Base-by-base conservation (phyloP, 2,329 filamentous ascomycete genomes). In the Lachnellula subtilissima region DNA sequence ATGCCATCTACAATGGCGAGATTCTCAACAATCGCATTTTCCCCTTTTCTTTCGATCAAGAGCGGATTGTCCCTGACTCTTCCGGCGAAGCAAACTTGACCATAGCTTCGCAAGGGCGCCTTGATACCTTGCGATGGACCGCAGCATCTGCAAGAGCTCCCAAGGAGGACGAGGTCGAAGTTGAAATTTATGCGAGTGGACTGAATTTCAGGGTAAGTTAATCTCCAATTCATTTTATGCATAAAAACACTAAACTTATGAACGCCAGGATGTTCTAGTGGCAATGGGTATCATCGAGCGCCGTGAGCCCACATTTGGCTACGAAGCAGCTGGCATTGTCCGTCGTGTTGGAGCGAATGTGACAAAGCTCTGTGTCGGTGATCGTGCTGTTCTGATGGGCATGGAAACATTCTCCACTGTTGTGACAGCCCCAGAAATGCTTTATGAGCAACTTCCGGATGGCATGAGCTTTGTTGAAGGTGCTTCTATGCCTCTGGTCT, bases 391-490 rank as follows among this genome's bases (percentile, higher is more conserved):
- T 15, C 50, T 74, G 0, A 71, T 76, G 4, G 48, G 60, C 2
- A 73, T 64, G 15, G 49, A 65, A 0, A 55, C 65, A 2, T 50
- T 58, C 8, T 19, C 45, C 36, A 55, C 56, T 15, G 14, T n/a
- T 7, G 28, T 53, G 2, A 53, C 17, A 7, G 25, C 35, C 5
- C 3, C 15, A 4, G 37, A 28, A 23, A 22, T 9, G 17, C 35
- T 40, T 1, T 70, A 71, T 45, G 65, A 75, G 48, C 72, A 72
- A 54, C 71, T 75, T 8, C 77, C 78, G 0, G 71, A 74, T 14
- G 65, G 65, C 28, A 28, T 79, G n/a, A 74, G 61, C 50, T 70
- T 75, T 55, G 72, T 73, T 51, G 70, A 79, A 48, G 77, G 74
- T 0, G 72, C 77, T 0, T 52, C 55, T 35, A 53, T 60, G n/a